phyloP scores from a whole-genome alignment of 441 rosid genomes.

The Populus tomentosa region DNA sequence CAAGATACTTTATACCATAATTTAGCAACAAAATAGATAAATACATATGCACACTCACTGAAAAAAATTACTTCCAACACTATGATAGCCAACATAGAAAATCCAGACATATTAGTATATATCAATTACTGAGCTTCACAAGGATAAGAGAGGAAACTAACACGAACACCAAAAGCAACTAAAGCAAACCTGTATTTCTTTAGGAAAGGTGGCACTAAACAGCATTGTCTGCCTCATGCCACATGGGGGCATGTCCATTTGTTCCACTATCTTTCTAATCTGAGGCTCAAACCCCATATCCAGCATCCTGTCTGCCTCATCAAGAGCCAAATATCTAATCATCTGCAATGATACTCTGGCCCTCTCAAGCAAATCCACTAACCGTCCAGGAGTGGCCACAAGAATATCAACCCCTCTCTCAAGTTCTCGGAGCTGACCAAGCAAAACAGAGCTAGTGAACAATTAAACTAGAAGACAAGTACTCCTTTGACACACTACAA shows the following conservation, averaged over 20 bases:
- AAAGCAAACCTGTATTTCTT: slow-evolving; percentile 67
- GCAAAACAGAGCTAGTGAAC: slow-evolving; percentile 9
- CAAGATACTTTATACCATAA: not conserved
- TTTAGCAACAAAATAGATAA: not conserved
- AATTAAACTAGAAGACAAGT: not conserved
- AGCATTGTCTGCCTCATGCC: slow-evolving; percentile 81
- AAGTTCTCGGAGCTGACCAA: slow-evolving; percentile 51
- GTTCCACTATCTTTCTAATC: slow-evolving; percentile 67
- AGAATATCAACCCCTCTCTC: slow-evolving; percentile 41
- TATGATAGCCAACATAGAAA: not conserved
- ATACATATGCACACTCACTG: not conserved
- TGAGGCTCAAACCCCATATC: slow-evolving; percentile 99
- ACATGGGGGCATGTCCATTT: slow-evolving; percentile 28
- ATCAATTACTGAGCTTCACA: not conserved
- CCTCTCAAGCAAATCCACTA: slow-evolving; percentile 86
- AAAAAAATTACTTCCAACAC: not conserved
- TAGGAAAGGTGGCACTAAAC: slow-evolving; percentile 92
- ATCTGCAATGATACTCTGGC: slow-evolving; percentile 72
- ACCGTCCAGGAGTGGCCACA: slow-evolving; percentile 90
- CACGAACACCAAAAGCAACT: not conserved
- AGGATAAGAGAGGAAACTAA: not conserved
- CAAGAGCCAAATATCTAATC: slow-evolving; percentile 72
- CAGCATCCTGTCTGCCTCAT: slow-evolving; percentile 90
- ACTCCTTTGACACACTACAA: not conserved
- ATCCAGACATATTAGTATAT: not conserved